Evolutionary conservation across 768 basidiomycete genomes (phyloP), one percentile per base, ranked within the genome.

Genomic region (Serpula lacrymans): DNA sequence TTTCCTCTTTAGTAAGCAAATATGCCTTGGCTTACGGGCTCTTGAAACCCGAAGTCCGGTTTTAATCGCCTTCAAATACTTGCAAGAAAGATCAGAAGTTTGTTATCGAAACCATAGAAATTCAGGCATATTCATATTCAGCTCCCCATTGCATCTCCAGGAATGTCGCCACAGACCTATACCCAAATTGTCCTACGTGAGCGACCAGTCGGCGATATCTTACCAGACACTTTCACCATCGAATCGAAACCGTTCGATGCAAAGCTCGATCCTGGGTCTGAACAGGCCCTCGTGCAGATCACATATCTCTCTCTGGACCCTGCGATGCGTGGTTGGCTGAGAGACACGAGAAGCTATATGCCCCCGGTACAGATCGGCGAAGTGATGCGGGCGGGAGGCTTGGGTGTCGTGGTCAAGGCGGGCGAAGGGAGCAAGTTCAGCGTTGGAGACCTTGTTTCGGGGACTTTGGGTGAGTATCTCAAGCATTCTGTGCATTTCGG

Each of bases 301-400:
- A 80, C 82, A 34, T 93, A 83, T 70, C 55, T 91, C 23, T 82
- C 81, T 24, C 59, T 96, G 48, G 93, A 96, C 53, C 91, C 93
- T 14, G 88, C 90, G 0, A 90, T 92, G 88, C 75, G 91, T 7
- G 80, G 78, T 10, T 96, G 86, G 74, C 55, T 98, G 37, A 77
- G 75, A 46, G 85, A 89, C 56, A 57, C 55, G 12, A 71, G 91
- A 33, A 82, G 78, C 50, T 90, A 91, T 55, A 35, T 87, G 12
- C 76, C 77, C 11, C 86, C 87, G 7, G 79, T 82, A 4, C 54
- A 82, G 52, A 83, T 92, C 48, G 83, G 82, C 25, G 84, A 77
- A 62, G 77, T 79, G 9, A 94, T 94, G 91, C 77, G 89, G 14
- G 80, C 82, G 1, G 41, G 50, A 13, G 84, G 78, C 1, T 57